A percentile compares a stretch with the other conserved stretches of the same genome.
Conservation (phyloP, 73 alveolate genomes). For the Paramecium sonneborni region DNA sequence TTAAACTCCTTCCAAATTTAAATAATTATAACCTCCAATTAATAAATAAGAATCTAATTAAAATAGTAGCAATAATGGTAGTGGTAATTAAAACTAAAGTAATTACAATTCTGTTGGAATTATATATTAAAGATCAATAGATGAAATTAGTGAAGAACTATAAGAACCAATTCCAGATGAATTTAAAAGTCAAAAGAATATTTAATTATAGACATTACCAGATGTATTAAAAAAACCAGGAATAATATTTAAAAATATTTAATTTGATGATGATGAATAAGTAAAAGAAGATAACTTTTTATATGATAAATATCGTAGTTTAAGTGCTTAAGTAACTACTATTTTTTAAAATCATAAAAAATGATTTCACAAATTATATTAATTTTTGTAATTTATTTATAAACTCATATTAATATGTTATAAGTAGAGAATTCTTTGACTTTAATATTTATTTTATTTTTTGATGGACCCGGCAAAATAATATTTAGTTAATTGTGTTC, state of each 20-base stretch:
- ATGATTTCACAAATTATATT: neutral
- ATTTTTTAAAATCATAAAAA: neutral
- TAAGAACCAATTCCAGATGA: slow-evolving; percentile 1
- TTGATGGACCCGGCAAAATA: slow-evolving; percentile 56
- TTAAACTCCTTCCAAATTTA: neutral
- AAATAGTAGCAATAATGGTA: neutral
- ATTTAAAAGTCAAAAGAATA: neutral
- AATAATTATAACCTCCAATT: neutral
- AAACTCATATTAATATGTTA: neutral
- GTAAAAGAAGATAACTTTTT: neutral
- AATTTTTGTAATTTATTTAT: neutral
- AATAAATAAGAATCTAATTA: neutral
- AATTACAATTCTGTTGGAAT: neutral
- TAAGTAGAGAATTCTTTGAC: neutral
- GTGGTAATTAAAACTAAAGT: neutral
- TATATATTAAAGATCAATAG: neutral
- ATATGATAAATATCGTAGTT: neutral
- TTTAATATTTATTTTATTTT: neutral
- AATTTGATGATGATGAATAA: neutral
- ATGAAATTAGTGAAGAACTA: neutral
- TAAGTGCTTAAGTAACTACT: neutral
- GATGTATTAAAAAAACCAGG: neutral
- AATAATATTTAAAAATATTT: neutral
- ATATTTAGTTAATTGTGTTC: slow-evolving; percentile 53
- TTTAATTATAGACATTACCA: neutral